phyloP scores from a whole-genome alignment of 257 asterid species.

The Penstemon eatonii region DNA sequence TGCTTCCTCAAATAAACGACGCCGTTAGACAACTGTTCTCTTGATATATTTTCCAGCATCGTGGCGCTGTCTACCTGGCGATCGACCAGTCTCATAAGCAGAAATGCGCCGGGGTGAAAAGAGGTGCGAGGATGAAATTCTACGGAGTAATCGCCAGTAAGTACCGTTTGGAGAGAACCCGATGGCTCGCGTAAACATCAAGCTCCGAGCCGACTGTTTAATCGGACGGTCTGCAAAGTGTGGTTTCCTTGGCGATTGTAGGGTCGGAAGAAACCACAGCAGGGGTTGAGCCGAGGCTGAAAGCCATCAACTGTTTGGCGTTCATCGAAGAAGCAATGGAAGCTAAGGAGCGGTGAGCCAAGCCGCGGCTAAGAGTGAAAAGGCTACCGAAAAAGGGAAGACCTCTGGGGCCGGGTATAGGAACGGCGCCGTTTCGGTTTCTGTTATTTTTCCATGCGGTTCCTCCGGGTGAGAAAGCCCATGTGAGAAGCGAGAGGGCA shows the following conservation, averaged over 20 bases:
- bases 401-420: conserved; percentile 66
- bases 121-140: conserved; percentile 62
- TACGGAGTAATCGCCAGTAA: conserved; percentile 73
- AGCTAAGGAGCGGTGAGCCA: conserved; percentile 58
- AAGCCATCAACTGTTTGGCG: conserved; percentile 65
- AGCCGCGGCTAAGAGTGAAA: conserved; percentile 43
- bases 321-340: conserved; percentile 32
- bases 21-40: conserved; percentile 31
- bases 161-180: conserved; percentile 73
- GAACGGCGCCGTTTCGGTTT: conserved; percentile 32
- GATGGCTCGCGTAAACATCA: conserved; percentile 69
- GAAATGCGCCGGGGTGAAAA: conserved; percentile 56
- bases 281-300: conserved; percentile 66
- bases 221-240: conserved; percentile 66
- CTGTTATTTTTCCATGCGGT: conserved; percentile 51
- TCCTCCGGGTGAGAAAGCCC: conserved; percentile 52
- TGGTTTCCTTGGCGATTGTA: conserved; percentile 39
- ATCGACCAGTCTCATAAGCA: conserved; percentile 37
- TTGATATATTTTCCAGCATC: conserved; percentile 24
- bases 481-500: conserved; percentile 34
- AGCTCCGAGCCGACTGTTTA: conserved; percentile 56
- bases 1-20: conserved; percentile 36
- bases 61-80: conserved; percentile 32
- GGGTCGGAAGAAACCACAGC: conserved; percentile 62
- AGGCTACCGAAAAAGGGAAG: conserved; percentile 54